Base-by-base conservation (phyloP, 192 early-diverging fungal genomes). In the Podila minutissima region DNA sequence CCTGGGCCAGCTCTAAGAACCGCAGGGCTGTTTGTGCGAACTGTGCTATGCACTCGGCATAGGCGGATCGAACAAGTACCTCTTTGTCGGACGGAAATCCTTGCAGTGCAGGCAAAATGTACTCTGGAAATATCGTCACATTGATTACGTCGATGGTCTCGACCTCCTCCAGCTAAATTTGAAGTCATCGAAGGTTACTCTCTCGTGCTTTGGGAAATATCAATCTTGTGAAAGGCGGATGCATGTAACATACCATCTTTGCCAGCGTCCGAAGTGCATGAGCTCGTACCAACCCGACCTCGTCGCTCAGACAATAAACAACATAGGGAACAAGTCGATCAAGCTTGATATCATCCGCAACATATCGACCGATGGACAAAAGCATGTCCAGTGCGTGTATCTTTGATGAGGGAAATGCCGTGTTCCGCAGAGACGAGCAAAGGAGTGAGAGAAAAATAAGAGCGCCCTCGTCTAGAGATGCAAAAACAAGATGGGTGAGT, bases 51-150 rank as follows among this genome's bases (percentile, higher is more conserved):
- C 94, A 94, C 0, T 90, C 89, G 0, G 97, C 97, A 83, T 95
- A 95, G 2, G 92, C 89, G 32, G 91, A 89, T 33, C 96, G 86
- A 8, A 97, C 97, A 28, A 93, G 74, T 0, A 89, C 88, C 67
- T 96, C 93, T 3, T 85, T 74, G 72, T 97, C 96, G 2, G 82
- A 77, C 4, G 92, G 77, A 69, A 97, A 90, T 31, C 85, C 75
- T 59, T 91, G 90, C 32, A 97, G 66, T 24, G 87, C 86, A 11
- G 96, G 96, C 17, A 96, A 82, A 28, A 98, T 89, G 69, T 97
- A 97, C 69, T 97, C 97, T 33, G 92, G 93, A 65, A 97, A 98
- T 13, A 98, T 92, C 19, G 90, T 91, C 41, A 92, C 93, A 75
- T 97, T 95, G 49, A 91, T 89, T 1, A 94, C 88, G 33, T 95